Evolutionary conservation across 257 asterid species (phyloP), one percentile per base, ranked within the genome.

Genomic region (Parsonsia alboflavescens): DNA sequence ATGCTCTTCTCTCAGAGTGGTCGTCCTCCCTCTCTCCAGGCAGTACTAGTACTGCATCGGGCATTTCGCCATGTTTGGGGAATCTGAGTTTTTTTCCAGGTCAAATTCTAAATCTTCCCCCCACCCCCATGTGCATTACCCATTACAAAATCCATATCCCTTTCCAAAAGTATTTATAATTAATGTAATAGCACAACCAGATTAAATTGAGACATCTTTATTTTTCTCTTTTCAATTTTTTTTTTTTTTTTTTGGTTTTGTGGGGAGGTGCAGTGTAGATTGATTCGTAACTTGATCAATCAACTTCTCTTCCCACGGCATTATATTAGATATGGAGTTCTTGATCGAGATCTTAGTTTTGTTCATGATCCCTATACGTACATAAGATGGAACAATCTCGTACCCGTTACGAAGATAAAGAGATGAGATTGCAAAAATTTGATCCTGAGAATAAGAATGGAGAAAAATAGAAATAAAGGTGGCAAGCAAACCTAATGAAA

Each of bases 51-150:
- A 71, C 58, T 68, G 73, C 78, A 73, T 86, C 62, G 82, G 78
- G 80, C 79, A 80, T 76, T 75, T 68, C 75, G 57, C 76, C 57
- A 73, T 59, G 77, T 62, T 33, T 33, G 39, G 39, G 80, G 78
- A 79, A 79, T 83, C 68, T 61, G 63, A 72, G 78, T 66, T 57
- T 63, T 57, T 63, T 33, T 68, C 63, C 63, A 80, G 80, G 81
- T 82, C 86, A 85, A 87, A 70, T 77, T 76, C 78, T 53, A 33
- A 33, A 33, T 33, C 39, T 33, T 33, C 39, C 79, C 50, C 75
- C 85, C 88, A 85, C 79, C 50, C 75, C 85, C 88, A 85, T 85
- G 92, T 88, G 90, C 85, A 36, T 68, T 63, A 26, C 41, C 78
- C 52, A 73, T 56, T 82, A 80, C 41, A 80, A 76, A 80, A 83